A percentile compares a stretch with the other conserved stretches of the same genome.
Evolutionary conservation across 768 basidiomycete genomes (phyloP).

Genomic region (Boletus rubescentipes): DNA sequence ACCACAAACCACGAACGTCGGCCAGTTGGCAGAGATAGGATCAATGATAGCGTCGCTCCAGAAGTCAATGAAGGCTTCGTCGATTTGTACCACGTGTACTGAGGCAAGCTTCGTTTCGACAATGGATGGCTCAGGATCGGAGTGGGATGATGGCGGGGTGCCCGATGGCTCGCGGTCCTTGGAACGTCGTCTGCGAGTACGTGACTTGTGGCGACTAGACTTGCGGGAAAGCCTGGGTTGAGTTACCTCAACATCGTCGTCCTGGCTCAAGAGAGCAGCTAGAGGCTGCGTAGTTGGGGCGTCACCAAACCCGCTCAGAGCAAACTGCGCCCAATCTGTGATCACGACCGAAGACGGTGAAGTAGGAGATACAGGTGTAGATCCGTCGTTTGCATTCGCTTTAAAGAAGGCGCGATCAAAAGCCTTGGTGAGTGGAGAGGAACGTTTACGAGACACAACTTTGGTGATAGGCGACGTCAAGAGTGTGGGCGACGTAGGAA

Average conservation of each 20-base stretch:
- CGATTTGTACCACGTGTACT: slow-evolving; percentile 50
- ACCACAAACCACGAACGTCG: slow-evolving; percentile 68
- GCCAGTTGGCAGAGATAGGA: slow-evolving; percentile 63
- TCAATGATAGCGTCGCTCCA: slow-evolving; percentile 77
- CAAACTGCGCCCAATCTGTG: slow-evolving; percentile 69
- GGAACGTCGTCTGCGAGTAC: slow-evolving; percentile 22
- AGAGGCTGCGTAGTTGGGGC: slow-evolving; percentile 40
- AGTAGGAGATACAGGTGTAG: slow-evolving; percentile 27
- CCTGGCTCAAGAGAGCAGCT: slow-evolving; percentile 56
- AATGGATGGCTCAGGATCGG: slow-evolving; percentile 11
- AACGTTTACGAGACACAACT: slow-evolving; percentile 30
- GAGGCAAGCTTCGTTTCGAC: slow-evolving; percentile 41
- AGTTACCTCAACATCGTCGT: slow-evolving; percentile 64
- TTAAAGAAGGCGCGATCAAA: slow-evolving; percentile 18
- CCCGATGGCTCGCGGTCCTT: slow-evolving; percentile 16
- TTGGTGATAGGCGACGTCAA: slow-evolving; percentile 37
- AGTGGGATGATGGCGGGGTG: slow-evolving; percentile 20
- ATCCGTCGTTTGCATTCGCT: slow-evolving; percentile 18
- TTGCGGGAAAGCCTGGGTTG: slow-evolving; percentile 36
- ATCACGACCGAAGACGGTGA: slow-evolving; percentile 30
- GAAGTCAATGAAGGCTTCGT: slow-evolving; percentile 83
- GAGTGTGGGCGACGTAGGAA: slow-evolving; percentile 29
- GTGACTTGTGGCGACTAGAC: slow-evolving; percentile 35
- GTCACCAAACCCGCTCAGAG: slow-evolving; percentile 58
- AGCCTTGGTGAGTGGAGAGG: slow-evolving; percentile 32